Evolutionary conservation across 495 filamentous ascomycete genomes (phyloP).

Genomic region (Hypomontagnella monticulosa): DNA sequence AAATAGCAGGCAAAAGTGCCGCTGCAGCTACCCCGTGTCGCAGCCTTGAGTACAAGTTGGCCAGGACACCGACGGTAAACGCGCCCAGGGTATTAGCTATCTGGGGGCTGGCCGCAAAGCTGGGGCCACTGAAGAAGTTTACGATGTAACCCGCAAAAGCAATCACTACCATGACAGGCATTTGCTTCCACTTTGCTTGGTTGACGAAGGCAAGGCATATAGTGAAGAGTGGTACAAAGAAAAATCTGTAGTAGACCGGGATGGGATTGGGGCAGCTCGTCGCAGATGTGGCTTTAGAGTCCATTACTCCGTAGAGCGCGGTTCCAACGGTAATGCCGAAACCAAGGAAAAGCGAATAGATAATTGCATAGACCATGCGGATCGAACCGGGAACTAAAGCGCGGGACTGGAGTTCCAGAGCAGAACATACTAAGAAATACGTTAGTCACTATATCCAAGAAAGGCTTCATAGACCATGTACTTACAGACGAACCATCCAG

Average conservation of each 20-base stretch:
- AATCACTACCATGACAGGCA: conserved; percentile 85
- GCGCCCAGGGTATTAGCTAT: conserved; percentile 87
- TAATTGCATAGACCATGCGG: conserved; percentile 94
- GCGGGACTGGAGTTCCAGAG: conserved; percentile 85
- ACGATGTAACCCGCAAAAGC: conserved; percentile 87
- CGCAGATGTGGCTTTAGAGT: conserved; percentile 74
- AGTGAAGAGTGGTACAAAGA: conserved; percentile 85
- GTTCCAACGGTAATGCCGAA: conserved; percentile 97
- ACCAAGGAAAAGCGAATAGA: conserved; percentile 95
- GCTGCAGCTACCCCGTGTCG: conserved; percentile 86
- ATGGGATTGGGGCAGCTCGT: conserved; percentile 76
- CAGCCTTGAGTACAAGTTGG: conserved; percentile 87
- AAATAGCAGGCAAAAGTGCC: conserved; percentile 90
- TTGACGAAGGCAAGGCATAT: conserved; percentile 86
- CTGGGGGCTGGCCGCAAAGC: conserved; percentile 80
- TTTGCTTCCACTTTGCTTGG: conserved; percentile 89
- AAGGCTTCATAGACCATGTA: conserved; percentile 1
- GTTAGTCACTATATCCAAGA: conserved; percentile 19
- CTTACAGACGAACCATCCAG: conserved; percentile 79
- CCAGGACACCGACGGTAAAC: conserved; percentile 84
- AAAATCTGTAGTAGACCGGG: conserved; percentile 68
- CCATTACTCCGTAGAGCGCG: conserved; percentile 85
- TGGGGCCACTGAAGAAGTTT: conserved; percentile 78
- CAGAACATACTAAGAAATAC: conserved; percentile 64
- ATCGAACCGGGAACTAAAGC: conserved; percentile 90